phyloP scores from a whole-genome alignment of 23 red algal species.

The Gracilaria domingensis region DNA sequence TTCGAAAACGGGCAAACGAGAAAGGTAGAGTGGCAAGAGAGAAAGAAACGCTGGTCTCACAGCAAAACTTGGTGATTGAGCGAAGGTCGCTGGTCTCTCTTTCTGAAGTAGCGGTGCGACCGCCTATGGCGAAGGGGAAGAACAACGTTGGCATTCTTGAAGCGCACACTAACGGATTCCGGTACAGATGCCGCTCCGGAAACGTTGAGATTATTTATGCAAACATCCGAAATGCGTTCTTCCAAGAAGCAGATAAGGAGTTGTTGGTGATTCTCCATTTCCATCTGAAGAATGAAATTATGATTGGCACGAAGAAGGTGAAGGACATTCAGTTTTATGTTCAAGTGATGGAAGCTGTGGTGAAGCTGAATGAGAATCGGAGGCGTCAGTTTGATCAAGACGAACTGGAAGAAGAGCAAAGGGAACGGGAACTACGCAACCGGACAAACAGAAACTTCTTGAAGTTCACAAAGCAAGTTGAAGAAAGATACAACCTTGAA shows the following conservation, averaged over 20 bases:
- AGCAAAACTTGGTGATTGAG: slow-evolving; percentile 76
- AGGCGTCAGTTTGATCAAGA: slow-evolving; percentile 93
- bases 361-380: slow-evolving; percentile 89
- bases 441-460: slow-evolving; percentile 90
- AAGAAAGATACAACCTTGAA: slow-evolving; percentile 83
- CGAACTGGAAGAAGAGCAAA: slow-evolving; percentile 96
- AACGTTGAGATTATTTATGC: slow-evolving; percentile 90
- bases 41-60: slow-evolving; percentile 88
- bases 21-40: slow-evolving; percentile 75
- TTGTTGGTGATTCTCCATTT: slow-evolving; percentile 97
- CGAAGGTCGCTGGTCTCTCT: slow-evolving; percentile 58
- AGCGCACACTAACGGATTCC: slow-evolving; percentile 93
- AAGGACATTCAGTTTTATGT: slow-evolving; percentile 97
- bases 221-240: slow-evolving; percentile 98
- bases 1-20: slow-evolving; percentile 87
- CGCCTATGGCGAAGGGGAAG: slow-evolving; percentile 86
- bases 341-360: slow-evolving; percentile 97
- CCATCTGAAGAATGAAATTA: slow-evolving; percentile 89
- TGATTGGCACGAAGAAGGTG: slow-evolving; percentile 94
- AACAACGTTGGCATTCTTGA: slow-evolving; percentile 90
- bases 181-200: slow-evolving; percentile 78
- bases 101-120: slow-evolving; percentile 82
- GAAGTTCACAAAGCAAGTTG: slow-evolving; percentile 94
- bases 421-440: slow-evolving; percentile 93
- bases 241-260: slow-evolving; percentile 96